A percentile compares a stretch with the other conserved stretches of the same genome.
Evolutionary conservation across 2,329 filamentous ascomycete species (phyloP).

Genomic region (Diplodia intermedia): DNA sequence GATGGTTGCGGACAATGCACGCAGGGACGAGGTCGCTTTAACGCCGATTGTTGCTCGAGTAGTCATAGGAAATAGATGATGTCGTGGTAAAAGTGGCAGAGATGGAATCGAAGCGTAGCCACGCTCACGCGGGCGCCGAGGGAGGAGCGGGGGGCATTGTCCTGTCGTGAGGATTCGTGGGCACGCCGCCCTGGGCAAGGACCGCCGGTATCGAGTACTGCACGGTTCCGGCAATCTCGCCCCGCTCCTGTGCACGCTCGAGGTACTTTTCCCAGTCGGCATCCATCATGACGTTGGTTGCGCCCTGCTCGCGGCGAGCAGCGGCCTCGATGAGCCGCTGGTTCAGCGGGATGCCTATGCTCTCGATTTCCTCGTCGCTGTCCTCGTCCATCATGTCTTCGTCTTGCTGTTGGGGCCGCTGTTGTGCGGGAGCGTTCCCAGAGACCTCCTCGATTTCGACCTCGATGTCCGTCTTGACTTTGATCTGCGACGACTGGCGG

Average conservation of each 20-base stretch:
- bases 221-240: constrained; percentile 20
- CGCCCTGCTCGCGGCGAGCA: constrained; percentile 66
- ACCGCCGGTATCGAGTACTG: constrained; percentile 27
- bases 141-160: constrained; percentile 28
- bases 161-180: constrained; percentile 29
- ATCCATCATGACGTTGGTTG: constrained; percentile 66
- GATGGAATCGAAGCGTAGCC: not conserved
- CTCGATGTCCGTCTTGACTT: constrained; percentile 53
- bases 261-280: constrained; percentile 79
- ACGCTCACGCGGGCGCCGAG: constrained; percentile 23
- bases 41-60: constrained; percentile 27
- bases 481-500: constrained; percentile 42
- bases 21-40: constrained; percentile 24
- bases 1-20: constrained; percentile 15
- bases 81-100: constrained; percentile 9
- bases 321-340: constrained; percentile 70
- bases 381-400: constrained; percentile 50
- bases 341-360: constrained; percentile 66
- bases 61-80: constrained; percentile 15
- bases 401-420: constrained; percentile 38
- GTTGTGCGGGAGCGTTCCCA: constrained; percentile 27
- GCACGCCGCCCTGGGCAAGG: constrained; percentile 23
- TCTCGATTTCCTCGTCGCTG: constrained; percentile 57
- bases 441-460: constrained; percentile 45
- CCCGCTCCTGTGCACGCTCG: constrained; percentile 56